Evolutionary conservation across 768 basidiomycete genomes (phyloP).

Genomic region (Trametes coccinea): DNA sequence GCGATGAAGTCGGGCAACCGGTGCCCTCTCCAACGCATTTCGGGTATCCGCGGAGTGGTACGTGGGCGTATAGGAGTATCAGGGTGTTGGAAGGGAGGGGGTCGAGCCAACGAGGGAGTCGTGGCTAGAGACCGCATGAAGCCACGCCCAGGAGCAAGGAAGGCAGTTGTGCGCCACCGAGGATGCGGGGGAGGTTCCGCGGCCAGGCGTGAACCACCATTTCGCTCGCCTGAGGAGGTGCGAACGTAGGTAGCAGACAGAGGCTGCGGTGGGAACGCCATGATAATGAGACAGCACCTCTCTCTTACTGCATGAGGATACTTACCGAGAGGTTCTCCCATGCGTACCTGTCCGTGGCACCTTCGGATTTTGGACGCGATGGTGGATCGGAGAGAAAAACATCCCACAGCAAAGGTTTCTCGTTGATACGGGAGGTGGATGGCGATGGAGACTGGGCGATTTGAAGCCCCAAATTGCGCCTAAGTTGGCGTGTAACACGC

Average conservation of each 20-base stretch:
- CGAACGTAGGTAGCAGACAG: slow-evolving; percentile 17
- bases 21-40: slow-evolving; percentile 17
- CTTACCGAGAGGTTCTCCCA: slow-evolving; percentile 25
- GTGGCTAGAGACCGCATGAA: slow-evolving; percentile 10
- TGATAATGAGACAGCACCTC: neutral
- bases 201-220: neutral
- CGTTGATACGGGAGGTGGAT: slow-evolving; percentile 1
- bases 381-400: slow-evolving; percentile 9
- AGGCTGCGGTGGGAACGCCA: slow-evolving; percentile 13
- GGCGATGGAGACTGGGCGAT: neutral
- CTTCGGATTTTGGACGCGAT: neutral
- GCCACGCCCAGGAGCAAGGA: neutral
- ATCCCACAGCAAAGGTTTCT: slow-evolving; percentile 27
- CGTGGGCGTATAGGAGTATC: neutral
- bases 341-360: neutral
- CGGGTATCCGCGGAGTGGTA: neutral
- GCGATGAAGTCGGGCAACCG: slow-evolving; percentile 10
- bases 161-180: neutral
- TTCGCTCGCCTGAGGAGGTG: neutral
- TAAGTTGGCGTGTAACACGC: slow-evolving; percentile 23
- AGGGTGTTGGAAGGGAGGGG: slow-evolving; percentile 2
- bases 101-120: neutral
- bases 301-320: neutral
- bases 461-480: slow-evolving; percentile 24
- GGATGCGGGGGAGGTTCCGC: neutral